Evolutionary conservation across 2,329 filamentous ascomycete species (phyloP).

Genomic region (Neonectria ditissima): DNA sequence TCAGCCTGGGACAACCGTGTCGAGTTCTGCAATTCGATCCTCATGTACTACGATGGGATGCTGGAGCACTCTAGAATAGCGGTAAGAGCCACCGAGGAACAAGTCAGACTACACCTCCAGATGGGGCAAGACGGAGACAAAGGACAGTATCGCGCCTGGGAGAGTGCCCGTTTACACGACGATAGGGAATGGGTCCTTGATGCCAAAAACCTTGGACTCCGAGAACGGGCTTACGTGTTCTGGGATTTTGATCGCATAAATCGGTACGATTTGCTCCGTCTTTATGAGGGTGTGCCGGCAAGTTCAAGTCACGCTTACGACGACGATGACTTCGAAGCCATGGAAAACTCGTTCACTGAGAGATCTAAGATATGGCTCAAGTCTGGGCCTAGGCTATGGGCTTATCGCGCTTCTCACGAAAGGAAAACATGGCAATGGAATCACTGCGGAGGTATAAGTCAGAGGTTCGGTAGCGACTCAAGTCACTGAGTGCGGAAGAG

Average conservation of each 20-base stretch:
- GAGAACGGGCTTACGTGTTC: conserved; percentile 1
- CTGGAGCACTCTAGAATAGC: no score
- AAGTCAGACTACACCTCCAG: neutral
- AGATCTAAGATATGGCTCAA: neutral
- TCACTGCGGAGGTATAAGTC: no score
- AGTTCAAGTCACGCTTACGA: neutral
- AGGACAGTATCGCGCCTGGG: neutral
- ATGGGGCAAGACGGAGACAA: neutral
- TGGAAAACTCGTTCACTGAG: neutral
- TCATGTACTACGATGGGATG: neutral
- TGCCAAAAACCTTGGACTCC: neutral
- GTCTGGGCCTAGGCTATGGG: no score
- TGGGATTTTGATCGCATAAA: conserved; percentile 9
- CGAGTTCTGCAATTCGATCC: neutral
- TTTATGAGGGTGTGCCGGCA: neutral
- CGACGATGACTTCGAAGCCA: neutral
- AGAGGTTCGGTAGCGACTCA: neutral
- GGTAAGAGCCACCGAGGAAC: no score
- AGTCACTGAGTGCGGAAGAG: neutral
- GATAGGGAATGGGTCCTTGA: neutral
- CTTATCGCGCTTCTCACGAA: no score
- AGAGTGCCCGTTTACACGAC: neutral
- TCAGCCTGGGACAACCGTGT: neutral
- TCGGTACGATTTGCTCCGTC: neutral
- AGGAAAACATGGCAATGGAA: no score